Conservation (phyloP, 768 basidiomycete species). For the Lanmaoa pseudosensibilis region DNA sequence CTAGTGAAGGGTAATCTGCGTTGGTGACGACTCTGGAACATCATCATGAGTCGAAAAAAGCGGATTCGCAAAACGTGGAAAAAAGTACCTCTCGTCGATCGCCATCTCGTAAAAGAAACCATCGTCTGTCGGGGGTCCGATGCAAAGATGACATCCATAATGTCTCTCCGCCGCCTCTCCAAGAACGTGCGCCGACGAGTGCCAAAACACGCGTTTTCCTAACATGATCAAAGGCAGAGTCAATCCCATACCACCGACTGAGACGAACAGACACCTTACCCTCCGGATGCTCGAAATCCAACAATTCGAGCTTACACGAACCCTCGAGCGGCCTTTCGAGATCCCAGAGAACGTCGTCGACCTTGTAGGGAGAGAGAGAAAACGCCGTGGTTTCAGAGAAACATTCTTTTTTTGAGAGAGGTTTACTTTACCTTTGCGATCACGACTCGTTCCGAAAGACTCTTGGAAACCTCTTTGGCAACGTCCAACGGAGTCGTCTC, state of each 20-base stretch:
- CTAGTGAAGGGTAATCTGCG: slow-evolving; percentile 83
- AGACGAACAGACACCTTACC: slow-evolving; percentile 36
- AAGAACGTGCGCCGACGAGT: slow-evolving; percentile 96
- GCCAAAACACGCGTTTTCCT: slow-evolving; percentile 99
- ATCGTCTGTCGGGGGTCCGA: slow-evolving; percentile 95
- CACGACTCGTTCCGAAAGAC: slow-evolving; percentile 83
- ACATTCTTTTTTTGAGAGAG: neutral
- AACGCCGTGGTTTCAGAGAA: neutral
- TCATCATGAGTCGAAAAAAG: neutral
- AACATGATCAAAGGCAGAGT: neutral
- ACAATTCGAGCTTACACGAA: slow-evolving; percentile 74
- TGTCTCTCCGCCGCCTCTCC: slow-evolving; percentile 96
- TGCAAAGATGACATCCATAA: slow-evolving; percentile 95
- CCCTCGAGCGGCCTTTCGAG: slow-evolving; percentile 91
- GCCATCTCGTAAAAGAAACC: slow-evolving; percentile 99
- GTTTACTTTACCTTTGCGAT: slow-evolving; percentile 78
- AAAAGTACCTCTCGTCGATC: slow-evolving; percentile 67
- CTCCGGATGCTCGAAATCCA: slow-evolving; percentile 93
- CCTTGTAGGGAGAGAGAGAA: slow-evolving; percentile 36
- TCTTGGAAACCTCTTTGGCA: slow-evolving; percentile 84
- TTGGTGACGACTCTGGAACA: slow-evolving; percentile 67
- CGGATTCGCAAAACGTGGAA: too few relatives aligned
- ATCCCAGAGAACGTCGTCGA: slow-evolving; percentile 89
- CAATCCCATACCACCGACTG: too few relatives aligned
- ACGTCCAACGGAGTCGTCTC: slow-evolving; percentile 92